Evolutionary conservation across 179 eudicot genomes (phyloP).

Genomic region (Heliamphora pulchella): DNA sequence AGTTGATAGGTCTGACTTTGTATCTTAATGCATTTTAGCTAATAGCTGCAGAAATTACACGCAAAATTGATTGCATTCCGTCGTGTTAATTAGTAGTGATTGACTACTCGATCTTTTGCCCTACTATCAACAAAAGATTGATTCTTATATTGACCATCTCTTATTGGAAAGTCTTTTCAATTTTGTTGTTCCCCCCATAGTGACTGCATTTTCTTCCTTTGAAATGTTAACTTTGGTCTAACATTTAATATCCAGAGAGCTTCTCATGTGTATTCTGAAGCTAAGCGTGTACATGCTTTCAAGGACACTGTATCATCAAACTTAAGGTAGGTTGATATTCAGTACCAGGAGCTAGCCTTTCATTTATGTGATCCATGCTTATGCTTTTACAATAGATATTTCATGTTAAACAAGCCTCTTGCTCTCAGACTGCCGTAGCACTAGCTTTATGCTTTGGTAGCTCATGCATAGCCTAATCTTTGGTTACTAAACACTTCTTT

Average conservation of each 20-base stretch:
- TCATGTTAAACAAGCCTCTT: background rate
- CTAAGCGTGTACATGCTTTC: conserved; percentile 93
- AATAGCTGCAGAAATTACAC: background rate
- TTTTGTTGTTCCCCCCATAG: background rate
- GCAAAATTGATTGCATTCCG: no score
- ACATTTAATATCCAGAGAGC: conserved; percentile 59
- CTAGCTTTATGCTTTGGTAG: background rate
- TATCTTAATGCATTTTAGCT: background rate
- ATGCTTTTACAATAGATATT: background rate
- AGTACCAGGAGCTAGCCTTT: background rate
- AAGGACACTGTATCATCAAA: conserved; percentile 76
- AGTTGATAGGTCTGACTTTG: background rate
- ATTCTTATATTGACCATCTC: background rate
- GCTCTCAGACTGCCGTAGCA: background rate
- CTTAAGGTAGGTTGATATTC: conserved; percentile 42
- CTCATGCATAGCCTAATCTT: background rate
- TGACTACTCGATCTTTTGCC: background rate
- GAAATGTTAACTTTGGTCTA: conserved; percentile 7
- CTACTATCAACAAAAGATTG: background rate
- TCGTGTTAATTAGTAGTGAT: no score
- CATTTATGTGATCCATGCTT: background rate
- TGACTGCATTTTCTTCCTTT: background rate
- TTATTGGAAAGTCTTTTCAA: background rate
- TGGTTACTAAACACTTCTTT: background rate
- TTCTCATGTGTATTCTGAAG: conserved; percentile 91